phyloP scores from a whole-genome alignment of 305 asterid genomes.

The Coffea humblotiana region DNA sequence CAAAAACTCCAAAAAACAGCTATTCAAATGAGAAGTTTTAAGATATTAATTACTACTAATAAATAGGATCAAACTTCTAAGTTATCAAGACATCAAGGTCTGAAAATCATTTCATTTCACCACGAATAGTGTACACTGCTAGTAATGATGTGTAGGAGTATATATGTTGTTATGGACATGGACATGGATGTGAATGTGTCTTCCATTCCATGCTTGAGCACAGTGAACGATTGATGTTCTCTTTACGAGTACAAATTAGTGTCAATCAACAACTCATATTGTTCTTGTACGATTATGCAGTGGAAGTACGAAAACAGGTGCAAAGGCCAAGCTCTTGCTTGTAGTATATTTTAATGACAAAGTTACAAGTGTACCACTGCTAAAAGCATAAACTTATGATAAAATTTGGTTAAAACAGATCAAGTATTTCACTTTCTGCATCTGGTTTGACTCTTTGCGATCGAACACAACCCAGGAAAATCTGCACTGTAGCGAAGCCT shows the following conservation, averaged over 20 bases:
- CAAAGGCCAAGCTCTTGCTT: slow-evolving; percentile 3
- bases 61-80: not conserved
- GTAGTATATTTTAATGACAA: not conserved
- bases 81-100: not conserved
- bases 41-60: not conserved
- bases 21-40: too few species aligned
- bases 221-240: slow-evolving; percentile 6
- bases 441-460: not conserved
- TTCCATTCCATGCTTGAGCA: not conserved
- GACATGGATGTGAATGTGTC: too few species aligned
- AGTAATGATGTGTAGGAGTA: too few species aligned
- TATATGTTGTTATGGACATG: too few species aligned
- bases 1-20: too few species aligned
- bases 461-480: not conserved
- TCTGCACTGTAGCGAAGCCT: too few species aligned
- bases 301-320: too few species aligned
- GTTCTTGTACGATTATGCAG: slow-evolving; percentile 6
- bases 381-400: too few species aligned
- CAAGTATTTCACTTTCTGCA: too few species aligned
- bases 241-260: slow-evolving; percentile 3
- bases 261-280: slow-evolving; percentile 31
- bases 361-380: too few species aligned
- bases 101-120: not conserved
- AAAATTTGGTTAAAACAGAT: too few species aligned
- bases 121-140: not conserved